phyloP scores from a whole-genome alignment of 2,329 filamentous ascomycete species.

The Pyrenophora graminea region DNA sequence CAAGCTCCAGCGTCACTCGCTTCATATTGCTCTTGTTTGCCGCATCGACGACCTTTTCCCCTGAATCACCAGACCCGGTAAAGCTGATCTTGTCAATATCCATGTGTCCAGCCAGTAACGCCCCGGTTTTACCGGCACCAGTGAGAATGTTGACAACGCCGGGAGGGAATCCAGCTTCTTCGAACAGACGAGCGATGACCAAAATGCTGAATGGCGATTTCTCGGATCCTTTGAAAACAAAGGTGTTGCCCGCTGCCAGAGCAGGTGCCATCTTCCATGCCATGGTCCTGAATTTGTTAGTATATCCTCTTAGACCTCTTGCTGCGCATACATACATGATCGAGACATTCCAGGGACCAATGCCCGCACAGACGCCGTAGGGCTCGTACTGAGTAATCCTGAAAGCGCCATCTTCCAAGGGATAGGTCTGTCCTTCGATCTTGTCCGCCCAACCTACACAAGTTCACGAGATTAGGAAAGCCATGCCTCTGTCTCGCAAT shows the following conservation, averaged over 20 bases:
- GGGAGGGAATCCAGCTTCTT: conserved; percentile 44
- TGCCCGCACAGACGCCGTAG: conserved; percentile 37
- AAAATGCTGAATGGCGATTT: conserved; percentile 32
- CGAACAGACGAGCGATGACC: conserved; percentile 31
- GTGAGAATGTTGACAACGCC: conserved; percentile 47
- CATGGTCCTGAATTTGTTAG: conserved; percentile 16
- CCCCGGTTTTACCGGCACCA: conserved; percentile 39
- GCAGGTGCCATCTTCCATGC: conserved; percentile 39
- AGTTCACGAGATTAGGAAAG: conserved; percentile 15
- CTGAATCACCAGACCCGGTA: conserved; percentile 46
- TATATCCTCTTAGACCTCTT: background rate
- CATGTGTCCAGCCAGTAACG: conserved; percentile 48
- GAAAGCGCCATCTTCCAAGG: conserved; percentile 9
- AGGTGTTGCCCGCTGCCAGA: conserved; percentile 40
- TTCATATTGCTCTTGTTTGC: conserved; percentile 50
- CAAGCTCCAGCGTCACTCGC: conserved; percentile 53
- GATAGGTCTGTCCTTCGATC: conserved; percentile 27
- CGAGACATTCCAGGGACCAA: conserved; percentile 37
- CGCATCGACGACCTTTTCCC: conserved; percentile 45
- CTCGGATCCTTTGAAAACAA: conserved; percentile 37
- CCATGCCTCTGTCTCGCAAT: background rate
- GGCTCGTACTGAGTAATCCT: conserved; percentile 30
- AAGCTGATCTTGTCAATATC: conserved; percentile 50
- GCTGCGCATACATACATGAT: conserved; percentile 15
- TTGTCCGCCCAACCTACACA: conserved; percentile 24